Base-by-base conservation (phyloP, 768 basidiomycete genomes). In the Phanerochaete sordida region DNA sequence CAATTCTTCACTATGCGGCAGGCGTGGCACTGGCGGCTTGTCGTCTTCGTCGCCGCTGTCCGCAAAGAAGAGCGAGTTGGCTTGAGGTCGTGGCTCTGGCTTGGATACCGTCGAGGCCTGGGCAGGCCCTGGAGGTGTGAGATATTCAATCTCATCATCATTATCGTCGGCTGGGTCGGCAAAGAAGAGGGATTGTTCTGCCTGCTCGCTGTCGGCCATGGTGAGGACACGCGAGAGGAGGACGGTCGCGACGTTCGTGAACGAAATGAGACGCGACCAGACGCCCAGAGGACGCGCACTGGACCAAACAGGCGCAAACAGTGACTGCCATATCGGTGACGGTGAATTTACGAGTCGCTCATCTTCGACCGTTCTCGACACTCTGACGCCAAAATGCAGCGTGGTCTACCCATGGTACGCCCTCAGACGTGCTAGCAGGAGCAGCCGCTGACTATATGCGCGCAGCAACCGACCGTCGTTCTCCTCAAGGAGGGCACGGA, bases 401-500 rank as follows among this genome's bases (percentile, higher is more conserved):
- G 91, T 63, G 83, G 83, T 64, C 81, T 92, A 68, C 87, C 87
- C 49, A 91, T 91, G 87, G 90, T 90, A 72, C 54, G 73, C 66
- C 12, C 19, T 50, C 23, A 3, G 12, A 35, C 30, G 7, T 43
- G 7, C 21, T n/a, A n/a, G n/a, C n/a, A n/a, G 19, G 30, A 43
- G 19, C 6, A 33, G 6, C 61, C 72, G 55, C 65, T 65, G 11
- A 54, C 11, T 21, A 47, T 24, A 67, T 37, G 58, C 65, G 58
- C 58, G 27, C 64, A 97, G 95, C 95, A 96, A 95, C 95, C 95
- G 11, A 97, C 95, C 35, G 94, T 98, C 53, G 92, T 98, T 70
- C 90, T 98, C 75, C 86, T 98, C 47, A 85, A 90, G 68, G 95
- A 97, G 79, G 95, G 95, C 69, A 97, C 95, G 64, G 95, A 97